Percentiles rank a stretch among this genome's conserved stretches.
These are phyloP conservation scores for Penicillium salamii DNA, from an alignment of 495 filamentous ascomycete species.

Conservation along the genomic window DNA sequence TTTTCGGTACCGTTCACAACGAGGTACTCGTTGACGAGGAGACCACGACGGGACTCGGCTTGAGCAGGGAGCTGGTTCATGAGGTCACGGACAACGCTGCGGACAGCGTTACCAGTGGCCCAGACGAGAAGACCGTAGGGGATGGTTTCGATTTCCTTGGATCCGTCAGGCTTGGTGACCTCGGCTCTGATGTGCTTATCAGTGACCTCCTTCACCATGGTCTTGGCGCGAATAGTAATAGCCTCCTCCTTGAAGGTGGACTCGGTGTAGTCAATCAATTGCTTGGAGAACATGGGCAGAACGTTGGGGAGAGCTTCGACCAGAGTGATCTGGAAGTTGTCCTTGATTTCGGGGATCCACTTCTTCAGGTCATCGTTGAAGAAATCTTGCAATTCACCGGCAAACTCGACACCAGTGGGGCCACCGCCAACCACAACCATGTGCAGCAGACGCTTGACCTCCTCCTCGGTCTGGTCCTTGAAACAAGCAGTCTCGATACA, in stretches of 20 bases:
- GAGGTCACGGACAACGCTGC: conserved; percentile 82
- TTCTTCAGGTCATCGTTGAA: conserved; percentile 97
- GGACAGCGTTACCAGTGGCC: conserved; percentile 96
- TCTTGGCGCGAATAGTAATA: conserved; percentile 96
- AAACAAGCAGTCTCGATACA: conserved; percentile 97
- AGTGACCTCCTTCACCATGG: conserved; percentile 96
- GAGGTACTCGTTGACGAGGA: conserved; percentile 96
- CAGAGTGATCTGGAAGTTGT: conserved; percentile 94
- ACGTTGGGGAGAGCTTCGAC: conserved; percentile 98
- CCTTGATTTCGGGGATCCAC: conserved; percentile 91
- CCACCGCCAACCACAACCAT: conserved; percentile 99
- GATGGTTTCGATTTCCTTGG: conserved; percentile 74
- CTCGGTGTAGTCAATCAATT: conserved; percentile 98
- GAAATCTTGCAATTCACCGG: conserved; percentile 97
- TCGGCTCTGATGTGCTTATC: conserved; percentile 94
- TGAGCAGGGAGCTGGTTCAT: conserved; percentile 92
- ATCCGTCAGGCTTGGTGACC: conserved; percentile 78
- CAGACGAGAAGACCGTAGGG: conserved; percentile 97
- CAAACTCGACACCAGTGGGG: conserved; percentile 97
- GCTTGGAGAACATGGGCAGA: conserved; percentile 97
- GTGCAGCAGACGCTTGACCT: conserved; percentile 90
- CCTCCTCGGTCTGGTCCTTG: conserved; percentile 91
- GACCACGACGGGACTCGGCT: conserved; percentile 88
- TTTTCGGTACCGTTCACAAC: conserved; percentile 96
- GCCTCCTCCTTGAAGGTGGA: conserved; percentile 98